Evolutionary conservation across 148 eudicot species (phyloP).

Genomic region (Rhododendron mucronatum): DNA sequence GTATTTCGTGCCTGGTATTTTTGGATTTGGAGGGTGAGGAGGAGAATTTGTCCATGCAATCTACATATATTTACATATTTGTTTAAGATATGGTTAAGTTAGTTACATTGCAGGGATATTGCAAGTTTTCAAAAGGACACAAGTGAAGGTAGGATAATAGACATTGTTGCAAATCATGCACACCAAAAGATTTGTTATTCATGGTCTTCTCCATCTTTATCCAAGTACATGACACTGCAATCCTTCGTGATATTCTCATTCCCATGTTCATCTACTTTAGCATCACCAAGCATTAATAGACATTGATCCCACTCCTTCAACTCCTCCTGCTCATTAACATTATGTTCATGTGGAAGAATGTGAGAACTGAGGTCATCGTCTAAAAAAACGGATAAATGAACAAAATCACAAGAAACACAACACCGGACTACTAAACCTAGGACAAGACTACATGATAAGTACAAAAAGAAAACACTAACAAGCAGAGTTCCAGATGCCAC

Average conservation of each 20-base stretch:
- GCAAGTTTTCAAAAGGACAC: no score
- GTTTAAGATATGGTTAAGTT: no score
- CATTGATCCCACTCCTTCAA: conserved; percentile 98
- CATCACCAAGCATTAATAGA: conserved; percentile 88
- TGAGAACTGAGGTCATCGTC: not conserved
- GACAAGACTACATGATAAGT: not conserved
- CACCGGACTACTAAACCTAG: not conserved
- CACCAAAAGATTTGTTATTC: conserved; percentile 21
- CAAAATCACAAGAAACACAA: not conserved
- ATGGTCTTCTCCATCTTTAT: conserved; percentile 90
- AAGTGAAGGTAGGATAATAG: no score
- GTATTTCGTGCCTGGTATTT: no score
- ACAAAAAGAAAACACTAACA: not conserved
- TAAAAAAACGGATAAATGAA: not conserved
- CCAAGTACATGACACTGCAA: conserved; percentile 64
- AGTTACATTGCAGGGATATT: no score
- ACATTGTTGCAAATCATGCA: no score
- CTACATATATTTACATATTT: no score
- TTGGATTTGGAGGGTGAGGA: no score
- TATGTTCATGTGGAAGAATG: not conserved
- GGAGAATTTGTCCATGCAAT: no score
- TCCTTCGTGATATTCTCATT: conserved; percentile 67
- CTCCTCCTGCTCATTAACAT: conserved; percentile 56
- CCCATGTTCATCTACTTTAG: conserved; percentile 84
- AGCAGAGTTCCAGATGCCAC: not conserved